Percentiles rank a stretch among this genome's conserved stretches.
phyloP scores from a whole-genome alignment of 1,284 basidiomycete genomes.

The Ustilago cynodontis region DNA sequence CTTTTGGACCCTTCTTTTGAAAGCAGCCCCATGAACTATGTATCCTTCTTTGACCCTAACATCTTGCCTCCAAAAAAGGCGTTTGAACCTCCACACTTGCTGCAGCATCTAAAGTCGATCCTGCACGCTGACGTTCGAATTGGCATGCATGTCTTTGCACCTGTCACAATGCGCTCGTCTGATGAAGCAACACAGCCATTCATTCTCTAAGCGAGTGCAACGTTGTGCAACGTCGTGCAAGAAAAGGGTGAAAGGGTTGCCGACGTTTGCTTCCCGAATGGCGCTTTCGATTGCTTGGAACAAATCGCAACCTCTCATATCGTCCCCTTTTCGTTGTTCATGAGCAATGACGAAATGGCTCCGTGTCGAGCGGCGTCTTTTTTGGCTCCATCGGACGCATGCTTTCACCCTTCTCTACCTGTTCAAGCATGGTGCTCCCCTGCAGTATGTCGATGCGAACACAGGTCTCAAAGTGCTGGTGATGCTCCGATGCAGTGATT shows the following conservation, averaged over 20 bases:
- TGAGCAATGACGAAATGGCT: constrained; percentile 16
- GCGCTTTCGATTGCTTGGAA: background rate
- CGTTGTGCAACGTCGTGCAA: background rate
- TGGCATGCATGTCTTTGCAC: constrained; percentile 15
- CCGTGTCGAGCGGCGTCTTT: background rate
- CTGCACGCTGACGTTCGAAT: constrained; percentile 43
- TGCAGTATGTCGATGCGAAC: no score
- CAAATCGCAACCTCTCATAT: background rate
- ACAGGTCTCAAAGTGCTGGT: no score
- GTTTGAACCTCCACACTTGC: background rate
- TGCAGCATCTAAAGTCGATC: background rate
- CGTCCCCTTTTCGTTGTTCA: background rate
- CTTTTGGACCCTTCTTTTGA: constrained; percentile 21
- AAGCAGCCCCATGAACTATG: background rate
- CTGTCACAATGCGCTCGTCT: background rate
- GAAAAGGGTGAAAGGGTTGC: background rate
- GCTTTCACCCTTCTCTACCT: no score
- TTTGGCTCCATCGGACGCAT: no score
- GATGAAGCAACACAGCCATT: background rate
- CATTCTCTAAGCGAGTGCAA: background rate
- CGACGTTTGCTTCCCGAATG: background rate
- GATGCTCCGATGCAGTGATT: no score
- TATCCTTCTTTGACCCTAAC: background rate
- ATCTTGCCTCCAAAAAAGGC: background rate
- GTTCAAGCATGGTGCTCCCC: no score